Evolutionary conservation across 441 rosid genomes (phyloP).

Genomic region (Pelargonium hybrid): DNA sequence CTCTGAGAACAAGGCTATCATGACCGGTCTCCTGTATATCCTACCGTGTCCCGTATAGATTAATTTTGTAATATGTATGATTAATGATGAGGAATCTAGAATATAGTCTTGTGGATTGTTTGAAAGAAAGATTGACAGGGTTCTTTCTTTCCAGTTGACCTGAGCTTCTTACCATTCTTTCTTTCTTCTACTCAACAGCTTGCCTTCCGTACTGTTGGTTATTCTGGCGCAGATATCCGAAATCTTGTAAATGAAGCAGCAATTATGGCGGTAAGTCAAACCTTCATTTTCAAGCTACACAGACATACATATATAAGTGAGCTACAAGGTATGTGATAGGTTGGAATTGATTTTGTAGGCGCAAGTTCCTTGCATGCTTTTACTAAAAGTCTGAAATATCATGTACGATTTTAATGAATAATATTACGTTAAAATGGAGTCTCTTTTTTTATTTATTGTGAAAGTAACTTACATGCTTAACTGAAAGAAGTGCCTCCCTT

Average conservation of each 20-base stretch:
- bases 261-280: conserved; percentile 80
- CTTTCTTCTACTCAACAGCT: conserved; percentile 43
- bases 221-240: conserved; percentile 93
- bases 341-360: too few relatives aligned
- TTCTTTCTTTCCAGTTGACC: background rate
- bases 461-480: background rate
- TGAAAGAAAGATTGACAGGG: background rate
- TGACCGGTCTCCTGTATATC: too few relatives aligned
- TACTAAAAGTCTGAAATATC: too few relatives aligned
- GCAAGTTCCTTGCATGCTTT: too few relatives aligned
- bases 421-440: background rate
- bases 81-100: background rate
- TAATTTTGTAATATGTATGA: background rate
- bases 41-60: background rate
- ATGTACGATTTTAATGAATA: background rate
- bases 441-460: background rate
- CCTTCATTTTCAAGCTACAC: background rate
- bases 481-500: background rate
- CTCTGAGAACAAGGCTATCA: too few relatives aligned
- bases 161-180: conserved; percentile 15
- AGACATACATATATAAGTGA: too few relatives aligned
- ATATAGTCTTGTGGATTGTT: background rate
- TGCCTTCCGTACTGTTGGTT: conserved; percentile 90
- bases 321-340: too few relatives aligned
- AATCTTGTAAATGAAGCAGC: conserved; percentile 97